These are phyloP conservation scores for Fagus sylvatica DNA, from an alignment of 306 rosid genomes.

Conservation along the genomic window DNA sequence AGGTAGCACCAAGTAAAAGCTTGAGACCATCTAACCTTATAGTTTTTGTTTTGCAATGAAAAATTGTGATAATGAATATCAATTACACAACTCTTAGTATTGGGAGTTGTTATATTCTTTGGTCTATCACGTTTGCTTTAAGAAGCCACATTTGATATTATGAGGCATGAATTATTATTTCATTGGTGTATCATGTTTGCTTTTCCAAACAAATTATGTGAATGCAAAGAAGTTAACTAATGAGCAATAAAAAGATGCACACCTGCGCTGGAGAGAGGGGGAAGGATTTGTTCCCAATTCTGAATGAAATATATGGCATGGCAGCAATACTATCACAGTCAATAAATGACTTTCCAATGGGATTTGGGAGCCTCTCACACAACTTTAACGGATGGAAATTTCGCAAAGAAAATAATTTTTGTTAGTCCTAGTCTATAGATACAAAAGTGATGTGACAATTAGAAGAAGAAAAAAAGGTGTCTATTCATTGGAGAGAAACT, in stretches of 20 bases:
- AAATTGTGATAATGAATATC: neutral
- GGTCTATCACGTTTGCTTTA: neutral
- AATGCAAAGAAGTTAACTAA: neutral
- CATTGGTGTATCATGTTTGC: neutral
- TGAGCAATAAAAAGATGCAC: neutral
- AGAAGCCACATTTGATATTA: neutral
- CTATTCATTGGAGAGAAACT: constrained; percentile 6
- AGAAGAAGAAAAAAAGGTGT: neutral
- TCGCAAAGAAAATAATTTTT: neutral
- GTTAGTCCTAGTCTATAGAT: neutral
- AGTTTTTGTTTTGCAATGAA: neutral
- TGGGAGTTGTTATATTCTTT: neutral
- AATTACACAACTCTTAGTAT: neutral
- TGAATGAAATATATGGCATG: constrained; percentile 59
- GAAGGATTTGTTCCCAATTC: constrained; percentile 57
- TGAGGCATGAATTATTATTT: neutral
- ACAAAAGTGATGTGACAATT: neutral
- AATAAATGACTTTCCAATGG: constrained; percentile 50
- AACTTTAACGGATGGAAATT: constrained; percentile 41
- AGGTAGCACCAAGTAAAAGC: neutral
- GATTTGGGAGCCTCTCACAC: constrained; percentile 77
- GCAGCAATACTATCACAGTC: constrained; percentile 44
- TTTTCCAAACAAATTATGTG: neutral
- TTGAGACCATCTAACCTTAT: neutral
- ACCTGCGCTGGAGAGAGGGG: constrained; percentile 71